Base-by-base conservation (phyloP, 2,329 filamentous ascomycete genomes). In the Falciphora oryzae region DNA sequence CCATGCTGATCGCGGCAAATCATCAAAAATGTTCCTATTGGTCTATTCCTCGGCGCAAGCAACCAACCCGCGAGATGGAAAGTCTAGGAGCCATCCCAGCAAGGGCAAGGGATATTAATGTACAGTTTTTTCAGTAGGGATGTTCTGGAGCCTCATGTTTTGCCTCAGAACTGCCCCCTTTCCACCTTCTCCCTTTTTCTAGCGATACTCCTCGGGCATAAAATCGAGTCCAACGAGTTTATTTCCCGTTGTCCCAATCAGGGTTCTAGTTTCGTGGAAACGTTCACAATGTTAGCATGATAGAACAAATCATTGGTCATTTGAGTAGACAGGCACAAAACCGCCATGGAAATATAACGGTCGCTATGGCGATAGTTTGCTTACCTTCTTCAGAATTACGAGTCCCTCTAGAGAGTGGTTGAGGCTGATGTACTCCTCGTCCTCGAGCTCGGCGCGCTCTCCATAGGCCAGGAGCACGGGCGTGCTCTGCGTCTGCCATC, bases 401-500 rank as follows among this genome's bases (percentile, higher is more conserved):
- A 99, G 83, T 38, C 95, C 95, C 80, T 99, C 95, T 67, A 99
- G 83, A 63, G 89, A 96, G 80, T 88, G 95, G 75, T 89, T 96
- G 73, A 99, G 80, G 77, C 90, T 92, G 69, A 98, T 89, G 76
- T 98, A 99, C 80, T 99, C 89, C 80, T 99, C 95, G 73, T 99
- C 95, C 77, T 99, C 95, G 62, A 99, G 81, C 81, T 99, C 95
- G 13, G 95, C 95, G 72, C 96, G 85, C 82, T 99, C 95, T 35
- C 96, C 95, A 73, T 97, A 90, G n/a, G 92, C 89, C 71, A 99
- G 81, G 66, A 99, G 82, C 60, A 99, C 95, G 0, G 95, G 95
- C n/a, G 95, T 99, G 80, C 92, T 97, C 82, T 99, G 95, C 69
- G 95, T 99, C 79, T 99, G 95, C 95, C 95, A 99, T 63, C 95